These are phyloP conservation scores for Suillus brevipes DNA, from an alignment of 768 basidiomycete species.

Conservation along the genomic window DNA sequence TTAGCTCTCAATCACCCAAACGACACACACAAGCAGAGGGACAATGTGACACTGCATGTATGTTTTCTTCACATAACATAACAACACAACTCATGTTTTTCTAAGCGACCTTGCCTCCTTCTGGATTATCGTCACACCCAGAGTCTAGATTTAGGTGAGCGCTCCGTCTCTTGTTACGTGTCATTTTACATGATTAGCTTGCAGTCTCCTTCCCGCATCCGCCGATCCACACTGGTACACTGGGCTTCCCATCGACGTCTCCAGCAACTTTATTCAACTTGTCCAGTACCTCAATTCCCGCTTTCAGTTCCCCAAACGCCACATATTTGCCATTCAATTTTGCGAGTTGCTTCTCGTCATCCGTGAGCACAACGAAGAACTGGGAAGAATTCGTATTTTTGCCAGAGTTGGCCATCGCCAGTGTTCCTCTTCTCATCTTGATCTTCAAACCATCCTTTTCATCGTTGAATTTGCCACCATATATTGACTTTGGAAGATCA, in stretches of 20 bases:
- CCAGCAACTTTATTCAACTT: conserved; percentile 35
- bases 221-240: conserved; percentile 44
- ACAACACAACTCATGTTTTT: background rate
- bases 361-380: conserved; percentile 51
- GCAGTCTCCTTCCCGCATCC: conserved; percentile 33
- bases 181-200: background rate
- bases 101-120: background rate
- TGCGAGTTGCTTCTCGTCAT: conserved; percentile 39
- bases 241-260: conserved; percentile 35
- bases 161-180: background rate
- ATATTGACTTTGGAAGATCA: conserved; percentile 37
- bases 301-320: conserved; percentile 41
- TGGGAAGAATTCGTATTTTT: conserved; percentile 50
- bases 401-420: conserved; percentile 55
- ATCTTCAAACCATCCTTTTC: conserved; percentile 51
- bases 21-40: background rate
- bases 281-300: conserved; percentile 35
- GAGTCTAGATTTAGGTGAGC: background rate
- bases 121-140: background rate
- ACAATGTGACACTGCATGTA: background rate
- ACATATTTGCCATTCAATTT: conserved; percentile 54
- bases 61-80: background rate
- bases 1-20: background rate
- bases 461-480: conserved; percentile 50
- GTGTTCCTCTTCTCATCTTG: conserved; percentile 40